These are phyloP conservation scores for Chenopodium formosanum DNA, from an alignment of 148 eudicot genomes.

Conservation along the genomic window DNA sequence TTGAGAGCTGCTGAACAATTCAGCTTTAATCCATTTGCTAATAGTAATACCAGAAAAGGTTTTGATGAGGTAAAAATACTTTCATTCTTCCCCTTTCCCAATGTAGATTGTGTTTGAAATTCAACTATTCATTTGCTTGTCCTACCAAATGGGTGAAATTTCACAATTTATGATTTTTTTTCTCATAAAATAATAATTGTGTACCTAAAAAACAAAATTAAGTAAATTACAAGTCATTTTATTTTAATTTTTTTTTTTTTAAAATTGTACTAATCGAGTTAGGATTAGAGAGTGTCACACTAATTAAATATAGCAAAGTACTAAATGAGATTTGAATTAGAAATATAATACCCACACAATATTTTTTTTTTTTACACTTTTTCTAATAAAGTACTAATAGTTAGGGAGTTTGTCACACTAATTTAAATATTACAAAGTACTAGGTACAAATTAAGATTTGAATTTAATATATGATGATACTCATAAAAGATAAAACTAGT, in stretches of 20 bases:
- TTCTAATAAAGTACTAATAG: too few species aligned
- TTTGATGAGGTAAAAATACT: constrained; percentile 57
- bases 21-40: constrained; percentile 48
- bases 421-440: neutral
- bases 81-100: neutral
- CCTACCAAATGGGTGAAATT: neutral
- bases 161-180: neutral
- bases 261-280: too few species aligned
- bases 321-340: neutral
- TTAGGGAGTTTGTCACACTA: neutral
- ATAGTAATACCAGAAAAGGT: constrained; percentile 39
- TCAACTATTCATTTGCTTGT: neutral
- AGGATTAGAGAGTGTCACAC: neutral
- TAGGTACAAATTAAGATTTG: neutral
- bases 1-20: constrained; percentile 59
- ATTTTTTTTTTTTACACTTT: too few species aligned
- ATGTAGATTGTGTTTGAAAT: neutral
- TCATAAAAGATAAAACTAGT: neutral
- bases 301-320: neutral
- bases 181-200: neutral
- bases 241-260: too few species aligned
- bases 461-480: too few species aligned
- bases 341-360: neutral
- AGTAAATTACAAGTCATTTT: neutral
- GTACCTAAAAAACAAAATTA: neutral